Evolutionary conservation across 176 grass and related monocot genomes (phyloP).

Genomic region (Oryza meyeriana): DNA sequence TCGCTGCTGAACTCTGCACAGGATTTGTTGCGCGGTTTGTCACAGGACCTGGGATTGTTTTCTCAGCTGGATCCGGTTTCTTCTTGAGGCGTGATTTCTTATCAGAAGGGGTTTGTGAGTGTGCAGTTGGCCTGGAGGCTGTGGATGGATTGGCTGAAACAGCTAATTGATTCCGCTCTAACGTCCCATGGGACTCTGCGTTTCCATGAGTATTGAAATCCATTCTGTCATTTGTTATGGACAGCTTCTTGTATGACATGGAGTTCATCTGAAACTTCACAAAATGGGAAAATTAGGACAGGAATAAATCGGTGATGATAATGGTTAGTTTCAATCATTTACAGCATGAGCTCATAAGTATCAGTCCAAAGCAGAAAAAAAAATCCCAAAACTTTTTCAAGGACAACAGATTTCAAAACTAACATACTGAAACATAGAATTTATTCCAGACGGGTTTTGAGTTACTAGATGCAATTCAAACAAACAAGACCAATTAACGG

Average conservation of each 20-base stretch:
- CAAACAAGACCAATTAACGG: background rate
- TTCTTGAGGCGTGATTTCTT: slow-evolving; percentile 35
- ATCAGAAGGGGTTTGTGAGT: slow-evolving; percentile 23
- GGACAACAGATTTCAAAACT: background rate
- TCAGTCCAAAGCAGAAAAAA: background rate
- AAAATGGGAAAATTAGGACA: background rate
- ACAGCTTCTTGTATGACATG: slow-evolving; percentile 48
- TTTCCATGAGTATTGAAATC: slow-evolving; percentile 24
- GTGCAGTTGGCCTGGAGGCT: slow-evolving; percentile 18
- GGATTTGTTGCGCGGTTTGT: background rate
- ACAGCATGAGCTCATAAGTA: background rate
- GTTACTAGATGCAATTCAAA: background rate
- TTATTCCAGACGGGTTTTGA: background rate
- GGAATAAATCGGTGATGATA: background rate
- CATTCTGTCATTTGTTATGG: slow-evolving; percentile 31
- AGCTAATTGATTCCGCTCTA: slow-evolving; percentile 33
- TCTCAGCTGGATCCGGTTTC: slow-evolving; percentile 31
- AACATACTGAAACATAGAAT: background rate
- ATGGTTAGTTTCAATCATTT: background rate
- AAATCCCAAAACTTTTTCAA: background rate
- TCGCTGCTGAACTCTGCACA: background rate
- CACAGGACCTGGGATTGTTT: background rate
- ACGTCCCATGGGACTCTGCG: slow-evolving; percentile 2
- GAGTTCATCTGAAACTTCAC: slow-evolving; percentile 51
- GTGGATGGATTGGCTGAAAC: slow-evolving; percentile 19